Conservation (phyloP, 352 stramenopile genomes). For the Thalassiosira ordinaria region DNA sequence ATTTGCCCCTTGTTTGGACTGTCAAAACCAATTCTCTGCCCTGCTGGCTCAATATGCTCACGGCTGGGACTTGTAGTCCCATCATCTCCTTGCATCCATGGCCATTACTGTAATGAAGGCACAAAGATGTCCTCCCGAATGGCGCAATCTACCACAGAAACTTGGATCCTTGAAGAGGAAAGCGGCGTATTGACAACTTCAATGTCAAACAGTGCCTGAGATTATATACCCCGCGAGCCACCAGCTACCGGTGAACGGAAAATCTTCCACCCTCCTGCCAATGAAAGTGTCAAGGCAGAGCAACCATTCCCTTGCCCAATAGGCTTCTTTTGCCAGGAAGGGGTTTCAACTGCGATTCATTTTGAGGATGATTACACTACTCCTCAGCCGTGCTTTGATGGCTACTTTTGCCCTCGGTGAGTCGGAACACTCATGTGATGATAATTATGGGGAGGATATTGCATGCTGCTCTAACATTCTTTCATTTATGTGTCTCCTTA, state of each 20-base stretch:
- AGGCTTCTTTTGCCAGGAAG: slow-evolving; percentile 91
- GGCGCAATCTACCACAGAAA: slow-evolving; percentile 44
- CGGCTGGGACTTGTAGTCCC: slow-evolving; percentile 88
- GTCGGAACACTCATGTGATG: too few species aligned
- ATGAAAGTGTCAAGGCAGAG: slow-evolving; percentile 78
- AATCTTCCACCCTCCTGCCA: slow-evolving; percentile 46
- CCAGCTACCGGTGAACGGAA: slow-evolving; percentile 65
- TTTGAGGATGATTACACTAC: slow-evolving; percentile 91
- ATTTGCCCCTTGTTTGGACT: slow-evolving; percentile 93
- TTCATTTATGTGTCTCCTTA: slow-evolving; percentile 47
- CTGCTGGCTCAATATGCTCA: slow-evolving; percentile 92
- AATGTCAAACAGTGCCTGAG: slow-evolving; percentile 54
- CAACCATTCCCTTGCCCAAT: slow-evolving; percentile 94
- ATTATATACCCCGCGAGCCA: slow-evolving; percentile 41
- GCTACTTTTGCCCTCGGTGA: slow-evolving; percentile 95
- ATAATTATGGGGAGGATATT: too few species aligned
- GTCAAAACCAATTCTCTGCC: slow-evolving; percentile 90
- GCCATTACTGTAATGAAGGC: slow-evolving; percentile 92
- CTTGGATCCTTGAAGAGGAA: slow-evolving; percentile 59
- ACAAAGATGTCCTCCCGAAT: slow-evolving; percentile 90
- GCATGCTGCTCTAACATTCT: too few species aligned
- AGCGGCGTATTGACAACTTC: slow-evolving; percentile 46
- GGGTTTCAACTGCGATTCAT: slow-evolving; percentile 84
- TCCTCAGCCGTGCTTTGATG: slow-evolving; percentile 93
- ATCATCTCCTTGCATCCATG: slow-evolving; percentile 88